phyloP scores from a whole-genome alignment of 2,329 filamentous ascomycete genomes.

The Penicillium nordicum region DNA sequence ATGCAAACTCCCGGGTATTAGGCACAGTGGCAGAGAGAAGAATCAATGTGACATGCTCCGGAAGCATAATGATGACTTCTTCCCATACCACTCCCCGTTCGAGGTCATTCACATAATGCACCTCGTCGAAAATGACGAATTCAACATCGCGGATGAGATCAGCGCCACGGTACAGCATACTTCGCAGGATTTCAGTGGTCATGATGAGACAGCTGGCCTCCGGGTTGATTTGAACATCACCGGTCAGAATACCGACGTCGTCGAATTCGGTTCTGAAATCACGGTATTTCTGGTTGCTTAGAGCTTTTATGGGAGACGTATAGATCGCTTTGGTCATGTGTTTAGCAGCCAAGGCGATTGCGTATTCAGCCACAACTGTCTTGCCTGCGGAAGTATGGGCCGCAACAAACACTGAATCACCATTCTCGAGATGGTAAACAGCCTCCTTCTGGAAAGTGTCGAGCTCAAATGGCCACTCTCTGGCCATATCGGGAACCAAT shows the following conservation, averaged over 20 bases:
- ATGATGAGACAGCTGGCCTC: slow-evolving; percentile 98
- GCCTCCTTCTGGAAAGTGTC: slow-evolving; percentile 99
- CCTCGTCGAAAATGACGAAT: slow-evolving; percentile 98
- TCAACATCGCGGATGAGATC: slow-evolving; percentile 96
- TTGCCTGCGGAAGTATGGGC: slow-evolving; percentile 97
- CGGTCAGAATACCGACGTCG: slow-evolving; percentile 93
- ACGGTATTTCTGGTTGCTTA: slow-evolving; percentile 98
- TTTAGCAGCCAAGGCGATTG: slow-evolving; percentile 90
- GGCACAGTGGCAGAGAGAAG: slow-evolving; percentile 93
- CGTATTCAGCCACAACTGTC: slow-evolving; percentile 97
- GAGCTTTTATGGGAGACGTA: slow-evolving; percentile 94
- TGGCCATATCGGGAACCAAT: slow-evolving; percentile 91
- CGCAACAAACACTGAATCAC: slow-evolving; percentile 96
- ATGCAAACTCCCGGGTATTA: slow-evolving; percentile 96
- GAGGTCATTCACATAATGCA: slow-evolving; percentile 96
- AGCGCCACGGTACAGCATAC: slow-evolving; percentile 95
- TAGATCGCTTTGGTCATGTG: slow-evolving; percentile 99
- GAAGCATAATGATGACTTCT: slow-evolving; percentile 99
- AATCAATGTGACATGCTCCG: slow-evolving; percentile 93
- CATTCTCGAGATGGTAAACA: slow-evolving; percentile 92
- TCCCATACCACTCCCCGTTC: slow-evolving; percentile 98
- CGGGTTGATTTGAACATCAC: slow-evolving; percentile 95
- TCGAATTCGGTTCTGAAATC: slow-evolving; percentile 89
- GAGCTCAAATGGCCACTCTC: slow-evolving; percentile 93
- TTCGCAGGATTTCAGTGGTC: slow-evolving; percentile 96